Evolutionary conservation across 495 filamentous ascomycete genomes (phyloP).

Genomic region (Penicillium odoratum): DNA sequence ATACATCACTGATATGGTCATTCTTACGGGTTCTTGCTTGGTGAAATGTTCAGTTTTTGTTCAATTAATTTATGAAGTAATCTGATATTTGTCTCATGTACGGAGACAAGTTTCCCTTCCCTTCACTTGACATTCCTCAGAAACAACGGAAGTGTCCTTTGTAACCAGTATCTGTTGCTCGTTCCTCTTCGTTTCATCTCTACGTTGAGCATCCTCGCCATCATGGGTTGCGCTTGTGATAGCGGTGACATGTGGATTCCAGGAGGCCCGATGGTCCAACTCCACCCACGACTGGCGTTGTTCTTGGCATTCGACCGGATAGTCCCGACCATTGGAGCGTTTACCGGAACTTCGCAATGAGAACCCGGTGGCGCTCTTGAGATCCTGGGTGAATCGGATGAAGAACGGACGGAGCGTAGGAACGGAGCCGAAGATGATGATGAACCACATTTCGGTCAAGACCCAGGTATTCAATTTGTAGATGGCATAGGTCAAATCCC

Average conservation of each 20-base stretch:
- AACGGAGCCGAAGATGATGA: constrained; percentile 32
- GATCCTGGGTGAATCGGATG: constrained; percentile 21
- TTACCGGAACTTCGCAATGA: constrained; percentile 6
- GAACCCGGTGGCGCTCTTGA: constrained; percentile 12
- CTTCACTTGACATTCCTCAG: not conserved
- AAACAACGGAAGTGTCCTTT: constrained; percentile 7
- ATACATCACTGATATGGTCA: not conserved
- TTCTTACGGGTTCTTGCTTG: not conserved
- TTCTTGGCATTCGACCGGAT: constrained; percentile 2
- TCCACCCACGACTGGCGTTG: constrained; percentile 14
- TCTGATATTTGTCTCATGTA: too few relatives aligned
- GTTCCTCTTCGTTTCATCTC: not conserved
- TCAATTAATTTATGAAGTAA: too few relatives aligned
- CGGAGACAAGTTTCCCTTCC: too few relatives aligned
- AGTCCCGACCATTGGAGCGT: constrained; percentile 1
- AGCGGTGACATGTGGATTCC: constrained; percentile 2
- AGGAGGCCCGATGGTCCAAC: constrained; percentile 7
- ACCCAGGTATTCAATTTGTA: constrained; percentile 28
- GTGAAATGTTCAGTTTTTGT: not conserved
- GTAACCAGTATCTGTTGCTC: constrained; percentile 10
- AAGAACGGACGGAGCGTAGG: constrained; percentile 27
- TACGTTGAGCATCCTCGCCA: not conserved
- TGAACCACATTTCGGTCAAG: constrained; percentile 32
- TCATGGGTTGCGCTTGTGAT: constrained; percentile 4
- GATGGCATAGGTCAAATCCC: constrained; percentile 24